Conservation (phyloP, 2,329 filamentous ascomycete genomes). For the Karstenula rhodostoma region DNA sequence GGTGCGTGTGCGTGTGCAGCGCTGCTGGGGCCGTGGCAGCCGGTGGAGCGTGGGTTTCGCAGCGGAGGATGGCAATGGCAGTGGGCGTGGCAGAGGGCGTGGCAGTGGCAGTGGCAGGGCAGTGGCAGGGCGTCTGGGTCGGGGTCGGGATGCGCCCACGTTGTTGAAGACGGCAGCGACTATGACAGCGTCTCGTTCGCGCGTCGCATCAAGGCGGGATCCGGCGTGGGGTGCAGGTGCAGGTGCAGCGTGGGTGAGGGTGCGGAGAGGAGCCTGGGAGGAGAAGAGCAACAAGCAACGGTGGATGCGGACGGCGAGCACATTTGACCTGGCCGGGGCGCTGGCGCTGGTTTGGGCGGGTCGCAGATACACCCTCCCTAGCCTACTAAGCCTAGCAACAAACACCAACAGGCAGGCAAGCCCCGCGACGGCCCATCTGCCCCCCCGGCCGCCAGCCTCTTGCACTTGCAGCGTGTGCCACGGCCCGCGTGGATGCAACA, state of each 20-base stretch:
- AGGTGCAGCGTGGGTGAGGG: neutral
- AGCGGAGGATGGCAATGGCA: neutral
- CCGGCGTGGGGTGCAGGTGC: conserved; percentile 15
- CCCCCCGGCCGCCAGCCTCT: neutral
- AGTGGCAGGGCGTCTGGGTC: neutral
- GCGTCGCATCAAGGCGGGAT: conserved; percentile 32
- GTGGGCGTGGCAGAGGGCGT: too few species aligned
- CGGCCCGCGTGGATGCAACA: neutral
- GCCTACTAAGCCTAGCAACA: neutral
- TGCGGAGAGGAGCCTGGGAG: neutral
- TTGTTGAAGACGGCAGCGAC: conserved; percentile 28
- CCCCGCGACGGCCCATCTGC: neutral
- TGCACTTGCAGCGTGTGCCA: neutral
- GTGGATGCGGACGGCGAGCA: conserved; percentile 5
- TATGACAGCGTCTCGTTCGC: conserved; percentile 27
- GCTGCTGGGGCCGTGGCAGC: neutral
- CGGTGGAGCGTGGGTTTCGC: neutral
- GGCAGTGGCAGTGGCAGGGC: neutral
- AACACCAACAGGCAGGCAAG: conserved; percentile 11
- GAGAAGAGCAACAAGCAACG: conserved; percentile 7
- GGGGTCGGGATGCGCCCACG: conserved; percentile 29
- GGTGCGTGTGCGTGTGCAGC: neutral
- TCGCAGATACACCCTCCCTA: neutral
- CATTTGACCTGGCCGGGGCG: conserved; percentile 2
- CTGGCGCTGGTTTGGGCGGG: conserved; percentile 1